Evolutionary conservation across 1,284 basidiomycete genomes (phyloP), one percentile per base, ranked within the genome.

Genomic region (Tilletiopsis washingtonensis): DNA sequence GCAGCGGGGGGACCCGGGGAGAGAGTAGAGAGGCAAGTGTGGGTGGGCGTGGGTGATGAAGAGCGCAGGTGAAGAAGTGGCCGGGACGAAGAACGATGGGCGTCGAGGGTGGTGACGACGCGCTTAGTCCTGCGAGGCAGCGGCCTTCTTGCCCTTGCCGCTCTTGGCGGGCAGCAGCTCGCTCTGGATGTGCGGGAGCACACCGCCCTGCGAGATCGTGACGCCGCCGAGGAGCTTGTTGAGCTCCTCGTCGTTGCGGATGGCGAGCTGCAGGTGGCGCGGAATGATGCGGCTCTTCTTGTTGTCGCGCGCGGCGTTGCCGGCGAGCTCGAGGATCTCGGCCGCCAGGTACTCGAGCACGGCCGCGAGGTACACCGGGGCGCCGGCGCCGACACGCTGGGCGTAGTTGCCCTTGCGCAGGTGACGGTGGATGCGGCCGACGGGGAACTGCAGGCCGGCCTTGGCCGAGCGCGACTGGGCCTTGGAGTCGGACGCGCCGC

Each of bases 231-330:
- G 80, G 40, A 88, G 81, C 68, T 82, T 84, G 75, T 83, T 82
- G 67, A 85, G 72, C 66, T 75, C 74, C 59, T 75, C 74, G 46
- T 75, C 74, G 59, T 66, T 66, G 62, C 87, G 81, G 76, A 91
- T 88, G 62, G 88, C 88, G 57, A 91, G 84, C 74, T 90, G 87
- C 53, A 91, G 75, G 76, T 91, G 88, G 74, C 88, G 82, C 53
- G 88, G 88, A 15, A 89, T 85, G 73, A 91, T 90, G 83, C 88
- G 87, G 71, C 86, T 85, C 80, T 89, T 80, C 80, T 83, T 83
- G 77, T 84, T 82, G 75, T 77, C 75, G 62, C 76, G 75, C 48
- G 66, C 77, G 42, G 85, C 86, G 77, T 88, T 88, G 51, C 88
- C 88, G 45, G 88, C 86, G 48, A 90, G 78, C 77, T 91, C 88